Conservation (phyloP, 2,329 filamentous ascomycete genomes). For the Calonectria honghensis region DNA sequence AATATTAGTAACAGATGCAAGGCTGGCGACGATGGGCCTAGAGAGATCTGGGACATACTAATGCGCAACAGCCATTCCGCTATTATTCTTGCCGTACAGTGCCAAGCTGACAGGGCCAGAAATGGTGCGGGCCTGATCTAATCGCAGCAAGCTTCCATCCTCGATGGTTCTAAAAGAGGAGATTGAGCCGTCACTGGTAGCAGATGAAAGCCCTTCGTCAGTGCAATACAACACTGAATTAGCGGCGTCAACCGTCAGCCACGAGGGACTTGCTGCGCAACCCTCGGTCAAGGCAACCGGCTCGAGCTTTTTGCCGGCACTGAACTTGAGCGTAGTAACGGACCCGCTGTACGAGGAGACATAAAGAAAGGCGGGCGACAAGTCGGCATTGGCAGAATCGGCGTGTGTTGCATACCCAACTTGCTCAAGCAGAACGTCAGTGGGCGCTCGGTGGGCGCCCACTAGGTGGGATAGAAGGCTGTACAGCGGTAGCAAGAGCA, state of each 20-base stretch:
- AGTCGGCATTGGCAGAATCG: neutral
- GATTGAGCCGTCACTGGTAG: conserved; percentile 68
- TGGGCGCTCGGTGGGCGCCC: conserved; percentile 24
- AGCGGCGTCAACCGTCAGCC: conserved; percentile 74
- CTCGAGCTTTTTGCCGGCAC: conserved; percentile 59
- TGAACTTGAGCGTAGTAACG: conserved; percentile 69
- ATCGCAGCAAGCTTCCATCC: conserved; percentile 62
- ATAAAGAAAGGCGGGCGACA: conserved; percentile 59
- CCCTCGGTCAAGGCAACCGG: conserved; percentile 64
- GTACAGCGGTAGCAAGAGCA: conserved; percentile 43
- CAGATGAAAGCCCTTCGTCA: conserved; percentile 71
- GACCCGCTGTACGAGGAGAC: conserved; percentile 69
- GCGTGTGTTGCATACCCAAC: conserved; percentile 5
- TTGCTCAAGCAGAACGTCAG: neutral
- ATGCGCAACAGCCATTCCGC: conserved; percentile 65
- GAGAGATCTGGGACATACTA: conserved; percentile 62
- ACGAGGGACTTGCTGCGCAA: conserved; percentile 75
- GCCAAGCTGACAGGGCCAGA: conserved; percentile 67
- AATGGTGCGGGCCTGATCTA: conserved; percentile 60
- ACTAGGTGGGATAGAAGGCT: conserved; percentile 45
- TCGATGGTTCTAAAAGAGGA: conserved; percentile 61
- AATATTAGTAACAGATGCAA: conserved; percentile 34
- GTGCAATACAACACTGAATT: conserved; percentile 74
- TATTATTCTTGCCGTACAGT: conserved; percentile 64
- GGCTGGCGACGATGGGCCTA: too few relatives aligned